A percentile compares a stretch with the other conserved stretches of the same genome.
These are phyloP conservation scores for Cylindrotheca fusiformis DNA, from an alignment of 108 stramenopile species.

Conservation along the genomic window DNA sequence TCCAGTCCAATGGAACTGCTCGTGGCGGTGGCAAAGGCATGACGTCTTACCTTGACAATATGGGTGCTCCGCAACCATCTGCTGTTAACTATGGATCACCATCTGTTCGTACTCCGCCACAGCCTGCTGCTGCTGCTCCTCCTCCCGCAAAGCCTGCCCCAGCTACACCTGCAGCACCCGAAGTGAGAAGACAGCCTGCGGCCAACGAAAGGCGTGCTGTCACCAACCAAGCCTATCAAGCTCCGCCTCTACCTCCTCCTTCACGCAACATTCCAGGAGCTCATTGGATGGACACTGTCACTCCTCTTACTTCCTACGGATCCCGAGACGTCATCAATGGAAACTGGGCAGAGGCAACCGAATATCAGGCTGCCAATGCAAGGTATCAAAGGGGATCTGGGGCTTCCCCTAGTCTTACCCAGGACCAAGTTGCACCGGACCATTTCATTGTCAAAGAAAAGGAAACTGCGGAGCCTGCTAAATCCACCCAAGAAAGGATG, in stretches of 20 bases:
- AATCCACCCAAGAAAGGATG: too few species aligned
- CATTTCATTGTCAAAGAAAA: too few species aligned
- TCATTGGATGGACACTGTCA: background rate
- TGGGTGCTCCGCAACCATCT: background rate
- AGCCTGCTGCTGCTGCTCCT: background rate
- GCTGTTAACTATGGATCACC: background rate
- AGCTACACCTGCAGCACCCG: background rate
- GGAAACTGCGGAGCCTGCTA: too few species aligned
- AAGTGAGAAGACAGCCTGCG: background rate
- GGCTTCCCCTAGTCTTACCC: too few species aligned
- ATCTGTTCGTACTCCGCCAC: background rate
- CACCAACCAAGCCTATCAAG: background rate
- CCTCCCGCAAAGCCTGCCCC: background rate
- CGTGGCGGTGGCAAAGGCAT: slow-evolving; percentile 14
- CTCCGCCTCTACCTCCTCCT: background rate
- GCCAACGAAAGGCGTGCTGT: background rate
- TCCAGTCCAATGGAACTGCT: slow-evolving; percentile 4
- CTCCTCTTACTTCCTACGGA: background rate
- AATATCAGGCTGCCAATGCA: background rate
- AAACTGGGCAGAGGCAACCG: background rate
- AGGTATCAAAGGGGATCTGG: too few species aligned
- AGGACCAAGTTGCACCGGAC: too few species aligned
- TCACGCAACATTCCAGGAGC: background rate
- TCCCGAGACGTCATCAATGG: background rate
- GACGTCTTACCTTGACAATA: slow-evolving; percentile 10